Evolutionary conservation across 2,329 filamentous ascomycete genomes (phyloP), one percentile per base, ranked within the genome.

Genomic region (Colletotrichum zoysiae): DNA sequence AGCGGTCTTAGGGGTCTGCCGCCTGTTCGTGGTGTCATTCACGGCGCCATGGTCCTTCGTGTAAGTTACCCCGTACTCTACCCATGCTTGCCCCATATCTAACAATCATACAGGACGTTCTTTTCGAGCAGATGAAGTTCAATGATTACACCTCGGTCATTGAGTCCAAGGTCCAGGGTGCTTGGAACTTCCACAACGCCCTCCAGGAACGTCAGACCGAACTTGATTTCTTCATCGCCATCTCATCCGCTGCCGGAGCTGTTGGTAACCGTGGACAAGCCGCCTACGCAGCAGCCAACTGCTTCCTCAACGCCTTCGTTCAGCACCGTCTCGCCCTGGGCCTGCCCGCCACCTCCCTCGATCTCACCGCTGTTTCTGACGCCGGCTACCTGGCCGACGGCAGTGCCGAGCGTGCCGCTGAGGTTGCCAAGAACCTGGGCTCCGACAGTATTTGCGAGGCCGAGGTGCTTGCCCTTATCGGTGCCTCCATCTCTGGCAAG

Each of bases 391-490:
- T 88, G 2, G 85, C 85, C 0, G 83, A 86, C 67, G 84, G 84
- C 67, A 79, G 80, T 0, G 82, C 80, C 0, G 81, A 80, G 60
- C 83, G 81, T 55, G 81, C 81, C 5, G 80, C 80, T 2, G 82
- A 86, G 72, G 84, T 86, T 0, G 85, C 87, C 51, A 85, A 85
- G 74, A 87, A 86, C 42, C 79, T 87, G 1, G 83, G 82, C 7
- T 84, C 86, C 58, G 83, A 87, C 26, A 81, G 80, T 11, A 84
- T 90, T 74, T 84, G 82, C 74, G 84, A 86, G 75, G 82, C 83
- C 8, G 87, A 90, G 77, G 86, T 90, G 0, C 78, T 89, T 1
- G 87, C 87, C 0, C 81, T 90, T 0, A 79, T 90, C 1, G 84
- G 83, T 1, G 84, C 86, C 0, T 86, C 86, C 23, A 85, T 90